Conservation (phyloP, 2,329 filamentous ascomycete genomes). For the Aureobasidium vineae region DNA sequence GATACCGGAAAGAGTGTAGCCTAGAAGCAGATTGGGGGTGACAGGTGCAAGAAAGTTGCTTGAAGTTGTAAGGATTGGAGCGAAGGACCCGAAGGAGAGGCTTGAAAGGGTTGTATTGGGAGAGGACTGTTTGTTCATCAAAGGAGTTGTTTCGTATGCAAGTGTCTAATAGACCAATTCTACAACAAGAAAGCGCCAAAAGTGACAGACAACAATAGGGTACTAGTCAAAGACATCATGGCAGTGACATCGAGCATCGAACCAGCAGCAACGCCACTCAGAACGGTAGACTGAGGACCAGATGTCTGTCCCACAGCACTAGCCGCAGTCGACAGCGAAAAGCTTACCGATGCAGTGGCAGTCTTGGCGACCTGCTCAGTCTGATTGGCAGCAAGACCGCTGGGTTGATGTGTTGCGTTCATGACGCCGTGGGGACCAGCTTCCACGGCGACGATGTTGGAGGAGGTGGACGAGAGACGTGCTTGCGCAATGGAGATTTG, state of each 20-base stretch:
- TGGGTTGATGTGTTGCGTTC: not conserved
- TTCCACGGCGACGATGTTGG: conserved; percentile 2
- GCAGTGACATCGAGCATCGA: not conserved
- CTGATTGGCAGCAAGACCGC: not conserved
- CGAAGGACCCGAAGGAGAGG: too few relatives aligned
- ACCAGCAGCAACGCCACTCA: not conserved
- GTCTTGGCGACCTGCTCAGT: not conserved
- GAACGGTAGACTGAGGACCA: not conserved
- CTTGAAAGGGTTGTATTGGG: too few relatives aligned
- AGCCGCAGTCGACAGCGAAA: not conserved
- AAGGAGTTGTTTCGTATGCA: not conserved
- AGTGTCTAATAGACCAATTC: too few relatives aligned
- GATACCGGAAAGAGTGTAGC: too few relatives aligned
- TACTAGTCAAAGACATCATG: not conserved
- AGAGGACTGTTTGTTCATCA: not conserved
- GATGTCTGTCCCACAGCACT: not conserved
- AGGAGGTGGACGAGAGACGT: conserved; percentile 1
- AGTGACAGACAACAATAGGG: not conserved
- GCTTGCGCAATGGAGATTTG: conserved; percentile 39
- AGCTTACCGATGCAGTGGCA: conserved; percentile 3
- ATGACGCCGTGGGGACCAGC: conserved; percentile 10
- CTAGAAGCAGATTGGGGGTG: too few relatives aligned
- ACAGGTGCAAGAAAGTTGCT: too few relatives aligned
- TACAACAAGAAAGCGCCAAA: conserved; percentile 1
- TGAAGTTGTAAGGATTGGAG: too few relatives aligned